A percentile compares a stretch with the other conserved stretches of the same genome.
These are phyloP conservation scores for Adansonia rubrostipa DNA, from an alignment of 441 rosid species.

Conservation along the genomic window DNA sequence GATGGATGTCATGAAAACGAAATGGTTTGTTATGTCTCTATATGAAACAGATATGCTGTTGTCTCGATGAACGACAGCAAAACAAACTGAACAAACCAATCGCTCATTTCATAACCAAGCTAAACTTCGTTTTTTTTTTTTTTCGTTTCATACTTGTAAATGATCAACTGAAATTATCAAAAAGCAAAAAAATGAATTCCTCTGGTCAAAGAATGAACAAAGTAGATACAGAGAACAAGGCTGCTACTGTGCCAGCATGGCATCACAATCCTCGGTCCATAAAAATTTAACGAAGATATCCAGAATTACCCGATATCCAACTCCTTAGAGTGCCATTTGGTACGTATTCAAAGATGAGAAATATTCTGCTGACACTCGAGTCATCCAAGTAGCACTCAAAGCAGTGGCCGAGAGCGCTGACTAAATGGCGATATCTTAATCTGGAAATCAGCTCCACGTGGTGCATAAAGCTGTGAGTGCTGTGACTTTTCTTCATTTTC, in stretches of 20 bases:
- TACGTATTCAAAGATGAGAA: constrained; percentile 82
- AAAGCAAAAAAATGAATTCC: neutral
- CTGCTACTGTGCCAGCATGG: neutral
- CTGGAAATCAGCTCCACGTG: constrained; percentile 88
- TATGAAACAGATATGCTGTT: neutral
- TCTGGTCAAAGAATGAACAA: neutral
- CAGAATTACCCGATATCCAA: constrained; percentile 80
- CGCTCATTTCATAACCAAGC: neutral
- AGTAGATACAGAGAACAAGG: neutral
- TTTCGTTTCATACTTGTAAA: neutral
- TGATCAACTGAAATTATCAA: neutral
- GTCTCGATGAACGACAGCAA: neutral
- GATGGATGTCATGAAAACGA: neutral
- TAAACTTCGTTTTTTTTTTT: too few relatives aligned
- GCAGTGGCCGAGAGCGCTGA: constrained; percentile 90
- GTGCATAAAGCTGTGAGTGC: constrained; percentile 82
- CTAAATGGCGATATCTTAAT: constrained; percentile 84
- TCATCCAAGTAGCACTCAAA: constrained; percentile 92
- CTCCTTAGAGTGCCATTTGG: constrained; percentile 82
- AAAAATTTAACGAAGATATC: neutral
- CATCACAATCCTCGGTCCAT: neutral
- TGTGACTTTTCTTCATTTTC: constrained; percentile 70
- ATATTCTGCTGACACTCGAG: constrained; percentile 89
- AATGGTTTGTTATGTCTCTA: neutral
- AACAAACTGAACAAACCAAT: neutral